phyloP scores from a whole-genome alignment of 2,329 filamentous ascomycete species.

The Microsporum canis region DNA sequence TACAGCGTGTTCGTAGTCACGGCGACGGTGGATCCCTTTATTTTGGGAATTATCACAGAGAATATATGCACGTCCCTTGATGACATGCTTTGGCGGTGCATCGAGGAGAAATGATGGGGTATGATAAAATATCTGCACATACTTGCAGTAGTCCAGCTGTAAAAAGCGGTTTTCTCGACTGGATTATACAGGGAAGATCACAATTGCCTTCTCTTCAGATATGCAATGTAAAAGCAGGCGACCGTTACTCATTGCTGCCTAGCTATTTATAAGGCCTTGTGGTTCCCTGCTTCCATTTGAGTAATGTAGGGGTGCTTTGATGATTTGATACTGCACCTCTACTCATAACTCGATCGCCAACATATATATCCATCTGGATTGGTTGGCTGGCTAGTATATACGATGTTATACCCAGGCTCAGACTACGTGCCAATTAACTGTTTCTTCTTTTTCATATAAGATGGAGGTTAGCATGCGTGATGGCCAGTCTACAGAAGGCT shows the following conservation, averaged over 20 bases:
- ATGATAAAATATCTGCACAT: neutral
- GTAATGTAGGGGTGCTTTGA: neutral
- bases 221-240: neutral
- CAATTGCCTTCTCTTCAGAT: neutral
- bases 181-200: neutral
- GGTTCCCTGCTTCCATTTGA: no score
- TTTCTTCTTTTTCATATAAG: no score
- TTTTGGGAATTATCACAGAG: neutral
- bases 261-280: neutral
- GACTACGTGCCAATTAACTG: no score
- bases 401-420: no score
- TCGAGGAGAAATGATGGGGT: neutral
- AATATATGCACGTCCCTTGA: neutral
- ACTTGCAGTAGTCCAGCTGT: neutral
- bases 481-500: no score
- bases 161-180: no score
- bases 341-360: neutral
- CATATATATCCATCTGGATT: no score
- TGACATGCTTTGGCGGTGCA: neutral
- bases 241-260: neutral
- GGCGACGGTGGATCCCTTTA: neutral
- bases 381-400: no score
- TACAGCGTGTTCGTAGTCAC: neutral
- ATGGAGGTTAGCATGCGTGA: no score
- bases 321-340: neutral